Percentiles rank a stretch among this genome's conserved stretches.
These are phyloP conservation scores for Pleomassaria siparia DNA, from an alignment of 2,329 filamentous ascomycete genomes.

Conservation along the genomic window DNA sequence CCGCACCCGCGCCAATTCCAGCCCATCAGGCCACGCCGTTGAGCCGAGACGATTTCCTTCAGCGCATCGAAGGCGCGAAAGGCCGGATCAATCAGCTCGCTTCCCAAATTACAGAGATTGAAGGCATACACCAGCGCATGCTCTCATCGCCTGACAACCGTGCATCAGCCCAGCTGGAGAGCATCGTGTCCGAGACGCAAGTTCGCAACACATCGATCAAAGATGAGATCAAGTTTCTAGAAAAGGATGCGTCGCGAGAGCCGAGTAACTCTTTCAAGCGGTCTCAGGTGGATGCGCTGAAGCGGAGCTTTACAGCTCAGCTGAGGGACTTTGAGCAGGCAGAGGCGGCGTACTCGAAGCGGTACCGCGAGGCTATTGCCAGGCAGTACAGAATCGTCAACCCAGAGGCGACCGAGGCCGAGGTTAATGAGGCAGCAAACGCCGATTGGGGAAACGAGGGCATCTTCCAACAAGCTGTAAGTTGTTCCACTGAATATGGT, in stretches of 20 bases:
- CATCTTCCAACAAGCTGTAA: slow-evolving; percentile 79
- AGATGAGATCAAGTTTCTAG: slow-evolving; percentile 75
- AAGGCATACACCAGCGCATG: slow-evolving; percentile 69
- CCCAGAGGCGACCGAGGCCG: slow-evolving; percentile 72
- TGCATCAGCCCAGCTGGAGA: slow-evolving; percentile 61
- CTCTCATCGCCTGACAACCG: slow-evolving; percentile 64
- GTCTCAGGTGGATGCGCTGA: slow-evolving; percentile 69
- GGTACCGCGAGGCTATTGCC: slow-evolving; percentile 76
- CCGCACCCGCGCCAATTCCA: slow-evolving; percentile 45
- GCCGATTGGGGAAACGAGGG: slow-evolving; percentile 76
- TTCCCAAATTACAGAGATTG: slow-evolving; percentile 68
- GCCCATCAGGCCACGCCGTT: slow-evolving; percentile 59
- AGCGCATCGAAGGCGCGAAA: slow-evolving; percentile 67
- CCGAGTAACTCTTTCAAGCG: slow-evolving; percentile 66
- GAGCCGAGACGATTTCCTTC: slow-evolving; percentile 67
- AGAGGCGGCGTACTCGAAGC: slow-evolving; percentile 69
- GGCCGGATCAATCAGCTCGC: slow-evolving; percentile 67
- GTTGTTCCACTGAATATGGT: too few species aligned
- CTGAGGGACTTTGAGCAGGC: slow-evolving; percentile 70
- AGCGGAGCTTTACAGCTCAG: slow-evolving; percentile 71
- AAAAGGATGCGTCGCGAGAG: slow-evolving; percentile 69
- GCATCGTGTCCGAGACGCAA: slow-evolving; percentile 69
- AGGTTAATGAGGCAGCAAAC: slow-evolving; percentile 69
- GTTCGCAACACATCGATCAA: slow-evolving; percentile 74
- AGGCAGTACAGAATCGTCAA: slow-evolving; percentile 82